A percentile compares a stretch with the other conserved stretches of the same genome.
Evolutionary conservation across 2,329 filamentous ascomycete species (phyloP).

Genomic region (Xylariaceae sp.): DNA sequence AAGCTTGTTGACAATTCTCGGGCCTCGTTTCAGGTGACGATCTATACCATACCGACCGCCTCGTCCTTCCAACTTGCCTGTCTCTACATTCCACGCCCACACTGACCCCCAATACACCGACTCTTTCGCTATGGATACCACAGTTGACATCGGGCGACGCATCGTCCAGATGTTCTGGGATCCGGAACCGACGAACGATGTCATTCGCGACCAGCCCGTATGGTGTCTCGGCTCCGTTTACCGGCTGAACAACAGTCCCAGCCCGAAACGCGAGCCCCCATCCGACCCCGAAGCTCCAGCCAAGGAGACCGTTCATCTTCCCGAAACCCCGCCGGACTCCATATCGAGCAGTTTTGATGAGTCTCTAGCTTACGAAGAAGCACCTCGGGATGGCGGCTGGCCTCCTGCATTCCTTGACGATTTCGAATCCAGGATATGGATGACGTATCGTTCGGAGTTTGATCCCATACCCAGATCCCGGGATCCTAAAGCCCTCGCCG

Average conservation of each 20-base stretch:
- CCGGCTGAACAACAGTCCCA: constrained; percentile 46
- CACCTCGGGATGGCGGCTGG: constrained; percentile 67
- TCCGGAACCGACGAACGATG: constrained; percentile 82
- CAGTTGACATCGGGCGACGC: constrained; percentile 76
- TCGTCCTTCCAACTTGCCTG: neutral
- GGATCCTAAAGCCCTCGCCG: constrained; percentile 71
- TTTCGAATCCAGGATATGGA: constrained; percentile 92
- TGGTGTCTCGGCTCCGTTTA: constrained; percentile 78
- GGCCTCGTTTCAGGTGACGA: constrained; percentile 3
- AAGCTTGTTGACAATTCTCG: neutral
- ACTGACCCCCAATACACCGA: neutral
- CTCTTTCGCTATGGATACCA: constrained; percentile 43
- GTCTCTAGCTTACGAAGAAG: constrained; percentile 56
- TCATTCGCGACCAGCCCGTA: constrained; percentile 68
- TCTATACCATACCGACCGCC: neutral
- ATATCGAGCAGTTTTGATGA: constrained; percentile 58
- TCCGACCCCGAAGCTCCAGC: constrained; percentile 18
- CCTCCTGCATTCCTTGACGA: constrained; percentile 85
- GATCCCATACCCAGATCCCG: constrained; percentile 78
- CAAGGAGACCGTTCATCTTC: constrained; percentile 35
- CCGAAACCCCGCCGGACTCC: constrained; percentile 56
- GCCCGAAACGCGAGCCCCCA: constrained; percentile 15
- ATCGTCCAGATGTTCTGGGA: constrained; percentile 94
- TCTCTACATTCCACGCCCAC: neutral
- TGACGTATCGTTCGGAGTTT: constrained; percentile 94